phyloP scores from a whole-genome alignment of 202 grass and related monocot genomes.

The Tripidium arundinaceum region DNA sequence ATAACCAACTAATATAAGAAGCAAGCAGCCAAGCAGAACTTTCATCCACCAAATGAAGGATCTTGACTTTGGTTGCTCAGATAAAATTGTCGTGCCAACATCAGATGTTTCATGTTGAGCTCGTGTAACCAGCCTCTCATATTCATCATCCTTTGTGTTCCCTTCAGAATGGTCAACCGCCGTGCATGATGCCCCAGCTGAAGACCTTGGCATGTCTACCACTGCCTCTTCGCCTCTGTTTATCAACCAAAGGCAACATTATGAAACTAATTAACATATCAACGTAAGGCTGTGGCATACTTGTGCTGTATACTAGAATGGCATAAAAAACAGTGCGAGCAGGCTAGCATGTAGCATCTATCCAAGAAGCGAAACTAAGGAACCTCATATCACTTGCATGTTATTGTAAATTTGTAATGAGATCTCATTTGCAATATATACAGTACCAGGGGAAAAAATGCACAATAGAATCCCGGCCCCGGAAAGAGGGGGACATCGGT shows the following conservation, averaged over 20 bases:
- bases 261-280: too few relatives aligned
- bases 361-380: neutral
- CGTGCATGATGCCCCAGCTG: neutral
- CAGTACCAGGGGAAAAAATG: neutral
- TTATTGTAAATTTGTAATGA: neutral
- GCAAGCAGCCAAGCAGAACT: slow-evolving; percentile 49
- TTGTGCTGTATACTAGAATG: neutral
- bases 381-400: neutral
- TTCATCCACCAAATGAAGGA: slow-evolving; percentile 82
- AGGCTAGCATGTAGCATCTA: neutral
- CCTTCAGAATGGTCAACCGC: slow-evolving; percentile 47
- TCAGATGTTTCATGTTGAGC: slow-evolving; percentile 36
- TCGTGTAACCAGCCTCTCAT: slow-evolving; percentile 68
- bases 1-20: slow-evolving; percentile 49
- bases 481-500: neutral
- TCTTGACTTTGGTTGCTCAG: slow-evolving; percentile 35
- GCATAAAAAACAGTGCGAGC: neutral
- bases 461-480: neutral
- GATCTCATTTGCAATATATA: neutral
- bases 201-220: slow-evolving; percentile 31
- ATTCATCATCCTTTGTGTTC: slow-evolving; percentile 71
- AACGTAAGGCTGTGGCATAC: neutral
- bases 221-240: slow-evolving; percentile 22
- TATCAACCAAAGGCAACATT: slow-evolving; percentile 20
- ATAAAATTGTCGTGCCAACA: slow-evolving; percentile 16